Percentiles rank a stretch among this genome's conserved stretches.
Conservation (phyloP, 345 rosid genomes). For the Populus nigra region DNA sequence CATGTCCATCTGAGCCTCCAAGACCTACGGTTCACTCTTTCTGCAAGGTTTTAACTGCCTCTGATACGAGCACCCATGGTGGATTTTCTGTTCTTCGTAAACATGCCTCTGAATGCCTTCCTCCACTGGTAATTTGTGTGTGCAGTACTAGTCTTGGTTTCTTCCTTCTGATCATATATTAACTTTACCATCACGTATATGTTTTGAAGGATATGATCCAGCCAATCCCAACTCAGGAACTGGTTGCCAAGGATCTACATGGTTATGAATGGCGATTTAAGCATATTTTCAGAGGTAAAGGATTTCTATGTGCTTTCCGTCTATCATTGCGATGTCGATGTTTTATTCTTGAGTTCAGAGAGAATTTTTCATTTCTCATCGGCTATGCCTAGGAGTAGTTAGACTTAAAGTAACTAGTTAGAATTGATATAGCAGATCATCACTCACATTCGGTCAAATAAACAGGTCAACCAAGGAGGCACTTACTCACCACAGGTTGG, state of each 20-base stretch:
- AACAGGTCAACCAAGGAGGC: conserved; percentile 92
- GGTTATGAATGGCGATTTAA: conserved; percentile 92
- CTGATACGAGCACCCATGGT: conserved; percentile 98
- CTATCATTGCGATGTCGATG: not conserved
- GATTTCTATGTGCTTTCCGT: not conserved
- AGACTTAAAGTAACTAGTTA: not conserved
- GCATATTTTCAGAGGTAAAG: conserved; percentile 89
- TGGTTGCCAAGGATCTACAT: conserved; percentile 86
- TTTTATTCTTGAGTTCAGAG: not conserved
- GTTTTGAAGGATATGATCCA: conserved; percentile 77
- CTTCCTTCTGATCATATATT: not conserved
- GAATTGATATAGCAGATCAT: not conserved
- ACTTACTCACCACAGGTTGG: conserved; percentile 94
- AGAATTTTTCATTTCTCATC: not conserved
- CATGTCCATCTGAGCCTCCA: conserved; percentile 40
- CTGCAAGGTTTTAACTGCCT: conserved; percentile 86
- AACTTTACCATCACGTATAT: not conserved
- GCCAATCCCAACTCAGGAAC: conserved; percentile 83
- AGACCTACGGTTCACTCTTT: conserved; percentile 68
- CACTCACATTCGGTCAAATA: not conserved
- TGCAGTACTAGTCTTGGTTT: not conserved
- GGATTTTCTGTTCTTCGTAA: conserved; percentile 91
- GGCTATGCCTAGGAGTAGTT: not conserved
- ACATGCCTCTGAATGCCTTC: conserved; percentile 94
- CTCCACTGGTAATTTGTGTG: conserved; percentile 64